Conservation (phyloP, 345 rosid genomes). For the Sapria himalayana region DNA sequence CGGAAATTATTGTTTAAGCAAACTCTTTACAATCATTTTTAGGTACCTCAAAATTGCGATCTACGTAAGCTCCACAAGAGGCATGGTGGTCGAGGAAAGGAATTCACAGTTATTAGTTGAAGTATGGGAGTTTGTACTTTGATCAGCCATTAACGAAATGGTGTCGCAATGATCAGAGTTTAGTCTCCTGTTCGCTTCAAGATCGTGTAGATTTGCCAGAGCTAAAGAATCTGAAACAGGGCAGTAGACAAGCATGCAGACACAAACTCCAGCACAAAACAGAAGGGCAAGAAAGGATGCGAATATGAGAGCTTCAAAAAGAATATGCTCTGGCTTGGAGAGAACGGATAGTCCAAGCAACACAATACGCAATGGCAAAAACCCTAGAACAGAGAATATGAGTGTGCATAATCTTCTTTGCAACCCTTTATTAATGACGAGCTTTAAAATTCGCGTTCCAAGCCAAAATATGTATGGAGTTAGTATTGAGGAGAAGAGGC, state of each 20-base stretch:
- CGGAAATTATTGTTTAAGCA: constrained; percentile 37
- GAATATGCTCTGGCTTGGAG: constrained; percentile 38
- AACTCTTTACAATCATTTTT: constrained; percentile 53
- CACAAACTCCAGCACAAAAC: constrained; percentile 53
- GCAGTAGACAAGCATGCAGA: constrained; percentile 64
- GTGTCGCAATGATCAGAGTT: constrained; percentile 29
- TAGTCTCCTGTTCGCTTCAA: constrained; percentile 36
- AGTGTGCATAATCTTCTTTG: constrained; percentile 73
- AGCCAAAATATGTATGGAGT: constrained; percentile 75
- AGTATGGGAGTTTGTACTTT: constrained; percentile 36
- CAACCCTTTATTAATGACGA: constrained; percentile 84
- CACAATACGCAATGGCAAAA: constrained; percentile 68
- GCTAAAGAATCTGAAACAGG: constrained; percentile 90
- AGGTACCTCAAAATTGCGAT: constrained; percentile 58
- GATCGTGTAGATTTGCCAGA: constrained; percentile 36
- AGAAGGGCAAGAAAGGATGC: constrained; percentile 56
- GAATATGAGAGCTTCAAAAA: constrained; percentile 69
- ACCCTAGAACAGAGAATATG: constrained; percentile 61
- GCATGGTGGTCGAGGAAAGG: constrained; percentile 34
- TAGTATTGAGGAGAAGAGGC: constrained; percentile 43
- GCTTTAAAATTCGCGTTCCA: constrained; percentile 61
- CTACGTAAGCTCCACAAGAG: constrained; percentile 40
- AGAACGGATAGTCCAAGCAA: constrained; percentile 69
- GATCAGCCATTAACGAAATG: constrained; percentile 36
- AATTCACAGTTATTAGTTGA: constrained; percentile 46